Percentiles rank a stretch among this genome's conserved stretches.
These are phyloP conservation scores for Senna siamea DNA, from an alignment of 306 rosid genomes.

Conservation along the genomic window DNA sequence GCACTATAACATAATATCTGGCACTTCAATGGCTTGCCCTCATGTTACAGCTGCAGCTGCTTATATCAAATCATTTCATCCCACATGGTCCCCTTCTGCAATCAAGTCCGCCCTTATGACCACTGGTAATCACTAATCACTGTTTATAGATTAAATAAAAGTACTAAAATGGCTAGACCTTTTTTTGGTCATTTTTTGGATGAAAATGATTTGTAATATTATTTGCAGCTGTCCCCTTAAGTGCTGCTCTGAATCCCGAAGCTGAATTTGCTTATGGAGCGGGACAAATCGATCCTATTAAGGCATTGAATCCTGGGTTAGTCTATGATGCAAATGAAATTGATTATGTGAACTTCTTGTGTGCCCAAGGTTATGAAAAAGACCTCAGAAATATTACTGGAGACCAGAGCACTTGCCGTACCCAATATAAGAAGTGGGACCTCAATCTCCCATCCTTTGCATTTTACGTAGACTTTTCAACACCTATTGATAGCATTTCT, in stretches of 20 bases:
- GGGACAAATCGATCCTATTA: conserved; percentile 46
- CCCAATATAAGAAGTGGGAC: neutral
- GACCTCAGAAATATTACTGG: conserved; percentile 2
- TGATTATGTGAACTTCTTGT: conserved; percentile 48
- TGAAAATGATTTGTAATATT: neutral
- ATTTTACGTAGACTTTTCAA: neutral
- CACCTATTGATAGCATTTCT: neutral
- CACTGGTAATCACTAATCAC: no score
- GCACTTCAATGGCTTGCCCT: conserved; percentile 68
- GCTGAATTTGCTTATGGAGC: conserved; percentile 58
- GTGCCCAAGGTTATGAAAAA: conserved; percentile 45
- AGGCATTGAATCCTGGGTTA: conserved; percentile 51
- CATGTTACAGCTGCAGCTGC: conserved; percentile 54
- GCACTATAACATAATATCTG: conserved; percentile 5
- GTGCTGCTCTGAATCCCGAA: conserved; percentile 31
- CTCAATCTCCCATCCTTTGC: conserved; percentile 63
- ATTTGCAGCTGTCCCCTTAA: conserved; percentile 42
- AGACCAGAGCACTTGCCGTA: conserved; percentile 12
- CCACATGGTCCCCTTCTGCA: no score
- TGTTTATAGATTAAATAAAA: no score
- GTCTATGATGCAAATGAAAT: conserved; percentile 40
- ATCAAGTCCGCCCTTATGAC: no score
- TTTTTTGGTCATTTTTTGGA: no score
- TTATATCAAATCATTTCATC: no score
- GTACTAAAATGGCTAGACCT: no score